Percentiles rank a stretch among this genome's conserved stretches.
These are phyloP conservation scores for Aspergillus carlsbadensis DNA, from an alignment of 495 filamentous ascomycete genomes.

Conservation along the genomic window DNA sequence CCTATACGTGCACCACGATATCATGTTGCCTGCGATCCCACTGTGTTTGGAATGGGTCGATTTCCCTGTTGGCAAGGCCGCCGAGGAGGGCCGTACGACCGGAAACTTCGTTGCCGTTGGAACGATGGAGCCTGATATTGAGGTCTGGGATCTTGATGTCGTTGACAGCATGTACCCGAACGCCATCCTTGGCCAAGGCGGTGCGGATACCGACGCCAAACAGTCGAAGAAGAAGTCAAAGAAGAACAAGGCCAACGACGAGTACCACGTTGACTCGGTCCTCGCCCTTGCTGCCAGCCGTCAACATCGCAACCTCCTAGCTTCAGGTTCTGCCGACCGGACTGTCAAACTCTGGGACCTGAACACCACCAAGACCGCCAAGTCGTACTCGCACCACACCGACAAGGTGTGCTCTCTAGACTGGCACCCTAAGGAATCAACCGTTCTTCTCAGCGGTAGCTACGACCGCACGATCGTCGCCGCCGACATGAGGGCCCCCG, in stretches of 20 bases:
- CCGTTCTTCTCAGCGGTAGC: slow-evolving; percentile 83
- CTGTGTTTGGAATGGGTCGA: slow-evolving; percentile 95
- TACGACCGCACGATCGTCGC: slow-evolving; percentile 93
- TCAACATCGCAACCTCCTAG: slow-evolving; percentile 90
- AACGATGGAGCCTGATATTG: slow-evolving; percentile 97
- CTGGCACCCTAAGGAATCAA: slow-evolving; percentile 87
- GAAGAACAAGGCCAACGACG: slow-evolving; percentile 80
- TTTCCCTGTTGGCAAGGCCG: slow-evolving; percentile 71
- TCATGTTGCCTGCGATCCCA: slow-evolving; percentile 97
- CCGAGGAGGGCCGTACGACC: slow-evolving; percentile 45
- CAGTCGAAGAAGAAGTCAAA: slow-evolving; percentile 83
- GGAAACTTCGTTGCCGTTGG: slow-evolving; percentile 94
- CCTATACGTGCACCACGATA: slow-evolving; percentile 98
- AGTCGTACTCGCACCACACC: slow-evolving; percentile 87
- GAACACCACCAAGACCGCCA: slow-evolving; percentile 83
- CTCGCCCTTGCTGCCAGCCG: slow-evolving; percentile 88
- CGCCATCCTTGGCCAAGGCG: slow-evolving; percentile 87
- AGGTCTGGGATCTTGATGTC: slow-evolving; percentile 95
- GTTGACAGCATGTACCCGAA: slow-evolving; percentile 98
- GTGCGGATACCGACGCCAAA: slow-evolving; percentile 50
- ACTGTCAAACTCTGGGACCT: slow-evolving; percentile 98
- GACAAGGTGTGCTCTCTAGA: slow-evolving; percentile 95
- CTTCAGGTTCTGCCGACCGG: slow-evolving; percentile 92
- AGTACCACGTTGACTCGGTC: slow-evolving; percentile 92
- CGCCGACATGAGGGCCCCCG: slow-evolving; percentile 89